Conservation (phyloP, 257 asterid genomes). For the Solanum pennellii region DNA sequence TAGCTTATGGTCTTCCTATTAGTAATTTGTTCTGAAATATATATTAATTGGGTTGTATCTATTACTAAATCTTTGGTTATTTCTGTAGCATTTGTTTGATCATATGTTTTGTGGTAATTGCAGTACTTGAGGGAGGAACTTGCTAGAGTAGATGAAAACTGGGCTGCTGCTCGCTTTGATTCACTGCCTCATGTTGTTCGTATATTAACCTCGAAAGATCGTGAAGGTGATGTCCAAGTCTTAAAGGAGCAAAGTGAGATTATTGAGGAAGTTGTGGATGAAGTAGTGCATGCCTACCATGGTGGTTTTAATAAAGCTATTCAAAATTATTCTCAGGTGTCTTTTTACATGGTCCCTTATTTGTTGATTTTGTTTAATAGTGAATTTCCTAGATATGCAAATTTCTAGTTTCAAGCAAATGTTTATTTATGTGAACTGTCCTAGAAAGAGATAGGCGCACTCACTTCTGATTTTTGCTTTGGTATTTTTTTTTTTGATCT, state of each 20-base stretch:
- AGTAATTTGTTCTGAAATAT: not conserved
- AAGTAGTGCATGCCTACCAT: slow-evolving; percentile 98
- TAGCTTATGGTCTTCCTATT: not conserved
- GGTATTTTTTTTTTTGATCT: not conserved
- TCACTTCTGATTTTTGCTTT: not conserved
- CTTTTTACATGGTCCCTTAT: slow-evolving; percentile 1
- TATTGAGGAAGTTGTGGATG: slow-evolving; percentile 93
- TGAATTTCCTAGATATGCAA: slow-evolving; percentile 1
- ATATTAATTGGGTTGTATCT: not conserved
- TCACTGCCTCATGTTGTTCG: slow-evolving; percentile 97
- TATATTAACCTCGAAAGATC: slow-evolving; percentile 91
- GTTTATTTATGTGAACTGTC: not conserved
- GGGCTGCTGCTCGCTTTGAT: slow-evolving; percentile 97
- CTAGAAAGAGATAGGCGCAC: not conserved
- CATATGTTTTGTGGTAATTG: slow-evolving; percentile 16
- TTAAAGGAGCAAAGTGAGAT: slow-evolving; percentile 95
- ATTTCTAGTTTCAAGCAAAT: not conserved
- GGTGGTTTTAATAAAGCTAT: slow-evolving; percentile 98
- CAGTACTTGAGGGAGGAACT: slow-evolving; percentile 87
- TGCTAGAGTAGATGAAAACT: slow-evolving; percentile 80
- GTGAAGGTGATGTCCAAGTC: slow-evolving; percentile 75
- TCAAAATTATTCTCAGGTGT: slow-evolving; percentile 99
- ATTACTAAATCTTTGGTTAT: not conserved
- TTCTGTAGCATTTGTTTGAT: not conserved
- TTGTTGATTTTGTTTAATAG: not conserved